These are phyloP conservation scores for Endoconidiophora polonica DNA, from an alignment of 2,329 filamentous ascomycete genomes.

Conservation along the genomic window DNA sequence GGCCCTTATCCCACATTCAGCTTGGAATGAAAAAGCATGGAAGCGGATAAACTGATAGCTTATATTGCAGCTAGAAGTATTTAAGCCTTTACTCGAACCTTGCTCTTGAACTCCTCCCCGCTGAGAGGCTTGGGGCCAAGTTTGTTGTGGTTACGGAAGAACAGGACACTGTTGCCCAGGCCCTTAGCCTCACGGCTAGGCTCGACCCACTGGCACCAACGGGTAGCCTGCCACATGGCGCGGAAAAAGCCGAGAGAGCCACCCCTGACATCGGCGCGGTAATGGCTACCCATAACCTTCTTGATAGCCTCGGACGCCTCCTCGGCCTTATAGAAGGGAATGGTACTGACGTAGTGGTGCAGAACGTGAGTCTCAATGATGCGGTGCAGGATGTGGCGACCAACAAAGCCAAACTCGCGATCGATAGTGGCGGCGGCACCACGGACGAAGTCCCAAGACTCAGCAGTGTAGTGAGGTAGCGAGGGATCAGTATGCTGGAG, in stretches of 20 bases:
- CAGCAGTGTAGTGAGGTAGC: conserved; percentile 76
- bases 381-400: conserved; percentile 77
- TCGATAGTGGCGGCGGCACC: conserved; percentile 93
- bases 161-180: conserved; percentile 68
- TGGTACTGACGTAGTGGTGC: conserved; percentile 91
- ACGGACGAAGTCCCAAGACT: conserved; percentile 83
- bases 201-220: conserved; percentile 96
- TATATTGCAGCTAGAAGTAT: neutral
- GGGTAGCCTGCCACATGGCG: conserved; percentile 63
- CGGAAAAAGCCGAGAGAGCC: conserved; percentile 71
- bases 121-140: conserved; percentile 41
- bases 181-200: conserved; percentile 66
- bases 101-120: conserved; percentile 3
- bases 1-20: too few species aligned
- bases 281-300: conserved; percentile 87
- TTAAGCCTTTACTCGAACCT: conserved; percentile 5
- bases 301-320: conserved; percentile 91
- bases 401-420: conserved; percentile 92
- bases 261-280: conserved; percentile 63
- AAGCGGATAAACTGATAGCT: too few species aligned
- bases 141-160: conserved; percentile 91
- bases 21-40: too few species aligned
- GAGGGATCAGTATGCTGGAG: conserved; percentile 93
- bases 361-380: conserved; percentile 97
- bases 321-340: conserved; percentile 79